Conservation (phyloP, 2,329 filamentous ascomycete genomes). For the Niveomyces coronatus region DNA sequence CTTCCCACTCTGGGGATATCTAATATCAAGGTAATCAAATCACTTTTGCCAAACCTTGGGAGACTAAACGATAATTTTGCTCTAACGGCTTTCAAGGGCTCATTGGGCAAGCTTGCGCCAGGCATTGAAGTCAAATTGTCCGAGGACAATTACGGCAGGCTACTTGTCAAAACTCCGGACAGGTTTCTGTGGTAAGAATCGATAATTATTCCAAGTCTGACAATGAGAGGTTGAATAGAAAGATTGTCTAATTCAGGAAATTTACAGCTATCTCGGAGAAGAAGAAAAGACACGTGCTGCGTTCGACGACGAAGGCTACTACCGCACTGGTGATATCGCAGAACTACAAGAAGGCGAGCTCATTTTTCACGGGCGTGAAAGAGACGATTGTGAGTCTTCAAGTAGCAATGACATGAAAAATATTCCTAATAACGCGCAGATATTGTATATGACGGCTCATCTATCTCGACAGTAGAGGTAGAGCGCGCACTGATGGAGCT, state of each 20-base stretch:
- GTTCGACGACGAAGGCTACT: slow-evolving; percentile 1
- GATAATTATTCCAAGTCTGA: no score
- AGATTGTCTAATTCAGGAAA: not conserved
- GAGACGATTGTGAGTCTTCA: slow-evolving; percentile 13
- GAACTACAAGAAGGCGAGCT: slow-evolving; percentile 1
- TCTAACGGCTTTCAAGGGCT: not conserved
- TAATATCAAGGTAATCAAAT: not conserved
- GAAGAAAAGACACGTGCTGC: not conserved
- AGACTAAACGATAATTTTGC: no score
- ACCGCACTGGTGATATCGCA: slow-evolving; percentile 2
- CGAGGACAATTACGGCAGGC: slow-evolving; percentile 13
- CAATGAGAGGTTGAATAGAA: not conserved
- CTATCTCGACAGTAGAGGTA: slow-evolving; percentile 12
- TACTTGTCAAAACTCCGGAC: slow-evolving; percentile 12
- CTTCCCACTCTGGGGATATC: slow-evolving; percentile 1
- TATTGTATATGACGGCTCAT: slow-evolving; percentile 7
- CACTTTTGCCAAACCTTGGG: no score
- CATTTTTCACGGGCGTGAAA: slow-evolving; percentile 13
- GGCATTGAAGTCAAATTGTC: slow-evolving; percentile 11
- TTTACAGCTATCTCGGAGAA: not conserved
- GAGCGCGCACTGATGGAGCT: slow-evolving; percentile 13
- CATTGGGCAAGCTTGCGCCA: slow-evolving; percentile 5
- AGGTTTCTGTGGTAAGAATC: not conserved
- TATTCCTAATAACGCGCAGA: slow-evolving; percentile 7
- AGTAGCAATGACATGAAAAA: not conserved